Evolutionary conservation across 2,329 filamentous ascomycete genomes (phyloP), one percentile per base, ranked within the genome.

Genomic region (Blastomyces parvus): DNA sequence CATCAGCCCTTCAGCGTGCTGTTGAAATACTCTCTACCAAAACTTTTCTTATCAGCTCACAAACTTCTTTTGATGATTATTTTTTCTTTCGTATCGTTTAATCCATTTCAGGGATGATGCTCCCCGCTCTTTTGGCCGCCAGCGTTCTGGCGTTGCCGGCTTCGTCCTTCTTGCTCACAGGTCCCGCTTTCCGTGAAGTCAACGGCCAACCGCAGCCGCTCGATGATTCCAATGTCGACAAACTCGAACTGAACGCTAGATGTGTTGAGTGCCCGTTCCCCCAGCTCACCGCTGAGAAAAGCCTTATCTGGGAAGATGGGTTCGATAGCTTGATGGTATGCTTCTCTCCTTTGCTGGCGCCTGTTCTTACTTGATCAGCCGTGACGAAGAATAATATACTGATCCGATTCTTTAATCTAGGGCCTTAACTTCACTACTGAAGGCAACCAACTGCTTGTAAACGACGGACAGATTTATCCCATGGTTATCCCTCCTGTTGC

Each of bases 251-350:
- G 25, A 65, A 67, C 50, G 58, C 17, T 7, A 59, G 11, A 56
- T 78, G 76, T 66, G 68, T 70, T 40, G 73, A 77, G 53, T 78
- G 76, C 62, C 76, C 76, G 0, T 75, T 78, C 67, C 72, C 72
- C 40, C 69, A 73, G 64, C 60, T 70, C 17, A 64, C 66, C 42
- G 66, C 70, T 9, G 68, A 73, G 64, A 71, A 72, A 22, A 64
- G 66, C 25, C 9, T 38, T 68, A 72, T 65, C 70, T 73, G 72
- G 73, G 68, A 71, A 63, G 71, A 77, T 63, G 71, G 70, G 64
- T 71, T 70, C 64, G 67, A 73, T 60, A 74, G 75, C 3, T 70
- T 69, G 55, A 65, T 78, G 68, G 76, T 78, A 69, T 63, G 74
- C 19, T 70, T 52, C 38, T 19, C 25, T 33, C 25, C 7, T 27